Conservation (phyloP, 768 basidiomycete genomes). For the Suillus spraguei region DNA sequence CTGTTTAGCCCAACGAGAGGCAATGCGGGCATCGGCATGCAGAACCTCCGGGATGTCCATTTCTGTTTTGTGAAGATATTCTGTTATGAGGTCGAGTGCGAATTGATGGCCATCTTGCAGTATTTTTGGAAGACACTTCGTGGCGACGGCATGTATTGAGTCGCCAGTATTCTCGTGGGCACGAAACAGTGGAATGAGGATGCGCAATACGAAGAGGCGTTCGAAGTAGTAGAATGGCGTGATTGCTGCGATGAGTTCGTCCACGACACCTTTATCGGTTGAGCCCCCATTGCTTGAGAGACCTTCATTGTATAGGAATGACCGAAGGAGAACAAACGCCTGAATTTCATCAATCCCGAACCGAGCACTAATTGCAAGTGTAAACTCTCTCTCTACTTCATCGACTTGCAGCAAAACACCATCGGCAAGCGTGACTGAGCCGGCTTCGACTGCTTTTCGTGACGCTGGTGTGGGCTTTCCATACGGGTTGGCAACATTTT, state of each 20-base stretch:
- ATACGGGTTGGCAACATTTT: conserved; percentile 63
- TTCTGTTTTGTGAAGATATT: conserved; percentile 38
- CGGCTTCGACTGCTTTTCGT: conserved; percentile 63
- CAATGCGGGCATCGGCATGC: conserved; percentile 53
- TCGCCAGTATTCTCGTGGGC: conserved; percentile 62
- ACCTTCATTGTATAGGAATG: conserved; percentile 80
- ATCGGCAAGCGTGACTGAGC: conserved; percentile 69
- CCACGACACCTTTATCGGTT: conserved; percentile 42
- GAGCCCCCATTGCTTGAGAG: conserved; percentile 52
- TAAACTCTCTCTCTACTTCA: conserved; percentile 68
- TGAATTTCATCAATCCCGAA: conserved; percentile 82
- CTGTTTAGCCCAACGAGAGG: conserved; percentile 74
- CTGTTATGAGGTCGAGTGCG: conserved; percentile 37
- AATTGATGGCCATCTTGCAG: conserved; percentile 69
- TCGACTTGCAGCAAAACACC: conserved; percentile 64
- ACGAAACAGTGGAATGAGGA: conserved; percentile 76
- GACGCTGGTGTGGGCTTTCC: conserved; percentile 71
- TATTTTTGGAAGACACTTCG: conserved; percentile 56
- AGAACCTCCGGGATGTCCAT: conserved; percentile 62
- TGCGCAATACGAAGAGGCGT: conserved; percentile 66
- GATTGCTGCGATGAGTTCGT: conserved; percentile 68
- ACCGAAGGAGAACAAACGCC: conserved; percentile 72
- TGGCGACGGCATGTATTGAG: conserved; percentile 55
- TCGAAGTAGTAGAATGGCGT: conserved; percentile 85
- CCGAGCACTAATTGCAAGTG: conserved; percentile 68